Percentiles rank a stretch among this genome's conserved stretches.
Conservation (phyloP, 2,329 filamentous ascomycete genomes). For the Coniochaeta sp. region DNA sequence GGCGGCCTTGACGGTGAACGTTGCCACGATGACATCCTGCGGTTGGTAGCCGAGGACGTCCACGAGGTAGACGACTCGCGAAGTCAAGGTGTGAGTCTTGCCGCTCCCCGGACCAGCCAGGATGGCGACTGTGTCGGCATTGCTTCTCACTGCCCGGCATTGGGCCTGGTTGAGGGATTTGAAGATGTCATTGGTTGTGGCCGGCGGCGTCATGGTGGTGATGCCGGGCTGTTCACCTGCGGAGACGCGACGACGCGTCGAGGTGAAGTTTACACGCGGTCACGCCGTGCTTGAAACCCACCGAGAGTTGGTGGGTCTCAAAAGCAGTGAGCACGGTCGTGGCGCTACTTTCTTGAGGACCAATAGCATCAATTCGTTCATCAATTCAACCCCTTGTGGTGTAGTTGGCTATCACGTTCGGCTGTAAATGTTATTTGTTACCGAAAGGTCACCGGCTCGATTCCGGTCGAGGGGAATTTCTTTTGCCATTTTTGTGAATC, state of each 20-base stretch:
- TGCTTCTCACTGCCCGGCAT: conserved; percentile 45
- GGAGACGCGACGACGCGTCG: neutral
- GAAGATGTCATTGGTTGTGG: conserved; percentile 25
- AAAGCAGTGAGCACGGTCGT: no score
- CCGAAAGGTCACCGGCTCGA: conserved; percentile 3
- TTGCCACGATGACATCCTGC: conserved; percentile 87
- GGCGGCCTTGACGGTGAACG: conserved; percentile 93
- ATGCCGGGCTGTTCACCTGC: neutral
- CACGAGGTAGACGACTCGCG: conserved; percentile 84
- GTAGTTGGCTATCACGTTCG: conserved; percentile 3
- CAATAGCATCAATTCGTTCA: neutral
- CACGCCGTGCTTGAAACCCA: neutral
- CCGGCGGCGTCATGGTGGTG: neutral
- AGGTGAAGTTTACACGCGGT: neutral
- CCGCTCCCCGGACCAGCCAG: conserved; percentile 65
- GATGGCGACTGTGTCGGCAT: conserved; percentile 52
- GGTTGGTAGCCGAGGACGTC: conserved; percentile 64
- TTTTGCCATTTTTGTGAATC: neutral
- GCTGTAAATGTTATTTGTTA: conserved; percentile 4
- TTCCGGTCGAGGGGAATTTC: conserved; percentile 2
- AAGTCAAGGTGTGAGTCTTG: conserved; percentile 92
- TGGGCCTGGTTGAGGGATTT: conserved; percentile 47
- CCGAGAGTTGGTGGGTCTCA: no score
- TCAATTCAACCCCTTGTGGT: conserved; percentile 1
- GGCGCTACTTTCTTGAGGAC: neutral